Evolutionary conservation across 2,329 filamentous ascomycete genomes (phyloP), one percentile per base, ranked within the genome.

Genomic region (Gaeumannomyces sp.): DNA sequence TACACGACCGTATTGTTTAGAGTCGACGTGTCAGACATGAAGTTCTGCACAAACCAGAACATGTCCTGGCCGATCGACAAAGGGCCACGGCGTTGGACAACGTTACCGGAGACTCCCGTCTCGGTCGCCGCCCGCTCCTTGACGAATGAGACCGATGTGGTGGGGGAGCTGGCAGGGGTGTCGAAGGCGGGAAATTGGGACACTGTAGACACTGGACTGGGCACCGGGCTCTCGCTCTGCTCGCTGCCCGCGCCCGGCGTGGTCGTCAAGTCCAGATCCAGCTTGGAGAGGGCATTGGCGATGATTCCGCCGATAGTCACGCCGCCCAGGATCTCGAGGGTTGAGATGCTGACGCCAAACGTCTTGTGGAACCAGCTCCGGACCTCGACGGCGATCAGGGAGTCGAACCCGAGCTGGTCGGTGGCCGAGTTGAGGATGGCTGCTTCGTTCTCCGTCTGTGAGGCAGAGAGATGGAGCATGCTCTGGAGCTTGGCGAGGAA

Each of bases 321-420:
- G 58, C 19, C 72, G 6, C 62, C 0, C 68, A 82, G 67, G 56
- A 83, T 73, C 67, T 80, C 80, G 29, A 83, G 71, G 1, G 82
- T 75, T 0, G 80, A 77, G 2, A 83, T 72, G 59, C 83, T 77
- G 3, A 78, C 70, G 2, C 75, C 68, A 0, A 83, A 61, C 60
- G 79, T 73, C 67, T 79, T 81, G 53, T 76, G 64, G 66, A 83
- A 82, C 81, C 81, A 84, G 4, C 76, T 73, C 4, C 80, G 76
- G 6, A 79, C 78, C 74, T 71, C 72, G 27, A 72, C 67, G 13
- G 71, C 72, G 2, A 72, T 67, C 2, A 75, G 67, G 28, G 71
- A 71, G 65, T 74, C 71, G 56, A 72, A 66, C 45, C 73, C 73
- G 35, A 70, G 67, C 10, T 60, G 68, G 62, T 72, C 68, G 33